A percentile compares a stretch with the other conserved stretches of the same genome.
Conservation (phyloP, 352 stramenopile genomes). For the Pythium myriotylum region DNA sequence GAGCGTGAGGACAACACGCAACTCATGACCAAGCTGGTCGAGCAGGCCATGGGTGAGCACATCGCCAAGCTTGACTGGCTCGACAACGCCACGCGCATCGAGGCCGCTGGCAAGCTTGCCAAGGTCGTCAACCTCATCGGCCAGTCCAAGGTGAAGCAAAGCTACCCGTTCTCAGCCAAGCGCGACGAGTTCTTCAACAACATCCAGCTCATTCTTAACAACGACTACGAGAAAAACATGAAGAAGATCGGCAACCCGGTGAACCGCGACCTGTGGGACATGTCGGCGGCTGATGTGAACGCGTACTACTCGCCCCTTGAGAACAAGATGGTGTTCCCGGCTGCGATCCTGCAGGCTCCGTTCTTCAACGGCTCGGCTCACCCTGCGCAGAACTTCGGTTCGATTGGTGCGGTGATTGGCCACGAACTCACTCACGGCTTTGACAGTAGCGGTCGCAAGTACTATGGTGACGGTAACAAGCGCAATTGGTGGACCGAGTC, state of each 20-base stretch:
- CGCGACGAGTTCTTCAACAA: constrained; percentile 8
- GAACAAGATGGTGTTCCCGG: constrained; percentile 94
- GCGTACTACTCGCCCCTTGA: constrained; percentile 65
- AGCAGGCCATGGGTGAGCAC: constrained; percentile 72
- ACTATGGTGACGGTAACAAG: constrained; percentile 83
- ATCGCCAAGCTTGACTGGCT: constrained; percentile 91
- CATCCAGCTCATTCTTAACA: not conserved
- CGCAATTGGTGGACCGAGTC: constrained; percentile 90
- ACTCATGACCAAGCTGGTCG: constrained; percentile 80
- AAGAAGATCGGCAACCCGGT: too few species aligned
- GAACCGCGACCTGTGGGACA: constrained; percentile 48
- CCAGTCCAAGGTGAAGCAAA: constrained; percentile 40
- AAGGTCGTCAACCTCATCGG: constrained; percentile 40
- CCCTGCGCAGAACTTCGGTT: constrained; percentile 90
- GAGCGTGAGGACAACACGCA: constrained; percentile 65
- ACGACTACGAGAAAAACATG: too few species aligned
- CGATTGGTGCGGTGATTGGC: constrained; percentile 92
- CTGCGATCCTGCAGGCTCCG: constrained; percentile 91
- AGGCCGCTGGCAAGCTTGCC: constrained; percentile 83
- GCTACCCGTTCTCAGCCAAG: constrained; percentile 32
- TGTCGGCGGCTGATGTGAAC: constrained; percentile 92
- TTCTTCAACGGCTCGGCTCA: constrained; percentile 86
- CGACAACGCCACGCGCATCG: constrained; percentile 69
- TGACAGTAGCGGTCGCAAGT: constrained; percentile 89
- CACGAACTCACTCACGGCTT: constrained; percentile 96